A percentile compares a stretch with the other conserved stretches of the same genome.
Evolutionary conservation across 2,329 filamentous ascomycete genomes (phyloP).

Genomic region (Aspergillus cejpii): DNA sequence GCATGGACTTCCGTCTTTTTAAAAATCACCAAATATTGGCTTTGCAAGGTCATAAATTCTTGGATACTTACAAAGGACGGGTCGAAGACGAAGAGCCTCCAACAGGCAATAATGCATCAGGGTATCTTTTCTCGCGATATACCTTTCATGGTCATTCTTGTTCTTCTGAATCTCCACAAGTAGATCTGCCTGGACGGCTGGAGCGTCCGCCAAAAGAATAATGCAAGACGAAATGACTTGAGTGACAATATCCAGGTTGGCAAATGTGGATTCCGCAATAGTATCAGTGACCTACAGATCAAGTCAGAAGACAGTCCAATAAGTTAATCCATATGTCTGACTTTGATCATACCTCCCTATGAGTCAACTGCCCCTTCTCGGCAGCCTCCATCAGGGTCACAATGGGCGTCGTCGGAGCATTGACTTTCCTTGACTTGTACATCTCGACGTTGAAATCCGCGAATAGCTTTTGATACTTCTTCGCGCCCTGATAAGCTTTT

Average conservation of each 20-base stretch:
- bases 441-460: not conserved
- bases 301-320: not conserved
- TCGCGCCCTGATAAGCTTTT: not conserved
- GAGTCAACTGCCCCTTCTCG: not conserved
- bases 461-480: not conserved
- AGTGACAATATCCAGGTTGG: not conserved
- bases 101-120: not conserved
- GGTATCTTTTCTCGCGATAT: not conserved
- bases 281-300: not conserved
- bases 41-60: not conserved
- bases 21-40: no score
- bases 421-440: not conserved
- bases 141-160: not conserved
- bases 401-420: not conserved
- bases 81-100: not conserved
- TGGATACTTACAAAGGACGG: not conserved
- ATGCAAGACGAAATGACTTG: not conserved
- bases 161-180: not conserved
- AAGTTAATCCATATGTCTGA: not conserved
- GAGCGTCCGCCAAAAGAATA: not conserved
- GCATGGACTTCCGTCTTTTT: no score
- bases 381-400: not conserved
- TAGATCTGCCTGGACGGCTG: not conserved
- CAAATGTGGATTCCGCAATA: not conserved
- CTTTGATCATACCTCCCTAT: not conserved